Evolutionary conservation across 345 rosid species (phyloP), one percentile per base, ranked within the genome.

Genomic region (Reutealis trisperma): DNA sequence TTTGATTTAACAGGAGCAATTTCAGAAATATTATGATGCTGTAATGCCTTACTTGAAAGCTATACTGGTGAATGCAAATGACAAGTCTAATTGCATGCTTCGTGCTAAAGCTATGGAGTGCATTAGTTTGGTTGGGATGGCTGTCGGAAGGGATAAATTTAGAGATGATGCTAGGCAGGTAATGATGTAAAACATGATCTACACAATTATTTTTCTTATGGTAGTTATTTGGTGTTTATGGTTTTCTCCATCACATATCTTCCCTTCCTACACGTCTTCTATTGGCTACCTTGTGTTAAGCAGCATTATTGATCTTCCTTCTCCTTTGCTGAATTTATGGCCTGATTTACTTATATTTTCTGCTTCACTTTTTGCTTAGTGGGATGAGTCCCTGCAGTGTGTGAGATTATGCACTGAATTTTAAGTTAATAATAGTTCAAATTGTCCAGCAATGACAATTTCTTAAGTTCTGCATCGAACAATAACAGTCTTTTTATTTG

Each of bases 41-140:
- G 99, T 96, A 81, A 96, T 96, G 94, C 99, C 98, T 57, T 96
- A 88, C 80, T 79, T 96, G 83, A 96, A 93, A 79, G 88, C 92
- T 64, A 91, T 96, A 76, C 84, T 96, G 90, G 86, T 92, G 67
- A 91, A 88, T 80, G 96, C 98, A 75, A 93, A 92, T 72, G 98
- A 96, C 86, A 96, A 96, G 73, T 89, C 97, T 67, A 93, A 90
- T 66, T 86, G 98, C 10, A 90, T 93, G 98, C 97, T 96, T 75
- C 96, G 98, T 82, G 99, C 98, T 49, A 93, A 93, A 81, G 91
- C 99, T 70, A 93, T 96, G 96, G 99, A 96, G 78, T 96, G 99
- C 88, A 93, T 96, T 79, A 96, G 98, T 87, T 85, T 93, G 81
- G 98, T 96, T 80, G 98, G 99, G 74, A 93, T 96, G 99, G 99